These are phyloP conservation scores for Chaetomiaceae sp. DNA, from an alignment of 2,329 filamentous ascomycete species.

Conservation along the genomic window DNA sequence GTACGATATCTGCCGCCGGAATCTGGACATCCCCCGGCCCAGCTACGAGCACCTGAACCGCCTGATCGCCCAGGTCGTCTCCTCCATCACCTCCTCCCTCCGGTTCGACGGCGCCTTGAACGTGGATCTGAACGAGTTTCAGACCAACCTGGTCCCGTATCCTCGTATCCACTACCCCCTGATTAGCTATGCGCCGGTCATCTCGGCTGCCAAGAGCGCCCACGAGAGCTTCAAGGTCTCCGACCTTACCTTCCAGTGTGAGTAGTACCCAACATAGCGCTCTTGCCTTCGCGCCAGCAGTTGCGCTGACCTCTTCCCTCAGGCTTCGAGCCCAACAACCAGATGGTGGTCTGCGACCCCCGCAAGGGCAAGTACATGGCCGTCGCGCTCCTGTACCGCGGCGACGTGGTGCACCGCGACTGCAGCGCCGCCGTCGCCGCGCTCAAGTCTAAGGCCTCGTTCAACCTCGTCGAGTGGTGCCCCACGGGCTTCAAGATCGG, in stretches of 20 bases:
- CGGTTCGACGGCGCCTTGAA: constrained; percentile 68
- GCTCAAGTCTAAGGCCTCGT: constrained; percentile 64
- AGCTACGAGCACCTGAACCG: constrained; percentile 68
- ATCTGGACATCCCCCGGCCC: constrained; percentile 62
- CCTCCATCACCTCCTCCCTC: constrained; percentile 66
- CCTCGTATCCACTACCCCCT: constrained; percentile 69
- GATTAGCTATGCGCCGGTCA: constrained; percentile 66
- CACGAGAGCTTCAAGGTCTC: constrained; percentile 85
- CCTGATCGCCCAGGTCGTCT: constrained; percentile 67
- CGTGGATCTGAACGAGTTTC: constrained; percentile 71
- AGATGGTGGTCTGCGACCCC: constrained; percentile 70
- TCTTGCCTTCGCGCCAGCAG: background rate
- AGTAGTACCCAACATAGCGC: constrained; percentile 26
- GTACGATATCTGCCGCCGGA: constrained; percentile 69
- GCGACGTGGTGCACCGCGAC: constrained; percentile 64
- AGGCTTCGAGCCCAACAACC: constrained; percentile 74
- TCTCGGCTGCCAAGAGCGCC: constrained; percentile 67
- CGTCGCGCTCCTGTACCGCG: constrained; percentile 64
- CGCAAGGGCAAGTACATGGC: constrained; percentile 74
- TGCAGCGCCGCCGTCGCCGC: constrained; percentile 60
- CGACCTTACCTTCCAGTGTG: constrained; percentile 70
- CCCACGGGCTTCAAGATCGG: constrained; percentile 70
- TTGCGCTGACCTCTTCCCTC: background rate
- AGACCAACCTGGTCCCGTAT: constrained; percentile 69
- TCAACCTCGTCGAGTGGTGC: constrained; percentile 71